Evolutionary conservation across 768 basidiomycete species (phyloP), one percentile per base, ranked within the genome.

Genomic region (Phlebiopsis flavidoalba): DNA sequence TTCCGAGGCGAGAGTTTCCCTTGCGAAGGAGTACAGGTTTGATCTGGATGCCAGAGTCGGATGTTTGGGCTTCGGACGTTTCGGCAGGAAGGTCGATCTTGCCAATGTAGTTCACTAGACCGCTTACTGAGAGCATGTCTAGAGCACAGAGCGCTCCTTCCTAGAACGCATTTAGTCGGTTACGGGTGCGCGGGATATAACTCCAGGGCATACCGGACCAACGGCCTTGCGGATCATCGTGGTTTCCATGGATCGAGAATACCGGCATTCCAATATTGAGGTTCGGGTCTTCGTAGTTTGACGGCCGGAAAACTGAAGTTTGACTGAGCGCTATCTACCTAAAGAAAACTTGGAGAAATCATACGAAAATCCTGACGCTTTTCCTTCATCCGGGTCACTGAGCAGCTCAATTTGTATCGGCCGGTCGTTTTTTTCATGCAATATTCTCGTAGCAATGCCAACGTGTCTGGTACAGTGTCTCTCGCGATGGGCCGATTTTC

Each of bases 161-260:
- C 93, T 96, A 43, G 8, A 50, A 1, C 15, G 40, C 11, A 36
- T 17, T 15, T 11, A 36, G 31, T 53, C 17, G 36, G 52, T 14
- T 19, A n/a, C 8, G 17, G 40, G 40, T n/a, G n/a, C 17, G 19
- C 52, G n/a, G 11, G 17, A 2, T 6, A n/a, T 17, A 35, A 35
- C 5, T 6, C 6, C 1, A 17, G 31, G 1, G 21, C 19, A 1
- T 11, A 94, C 95, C 8, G 90, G 80, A 3, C 95, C 95, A 21
- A 94, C 88, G n/a, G 19, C 97, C 97, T 75, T 98, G 97, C 36
- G 97, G 97, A 68, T 99, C 97, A 69, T 99, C 97, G 73, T 99
- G 97, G 70, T 99, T 99, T 47, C 97, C 97, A 69, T 99, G 97
- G 55, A 99, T 98, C 0, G 96, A 98, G 75, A 99, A 99, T 31